Evolutionary conservation across 78 protist species (phyloP).

Genomic region (Acrasis kona): DNA sequence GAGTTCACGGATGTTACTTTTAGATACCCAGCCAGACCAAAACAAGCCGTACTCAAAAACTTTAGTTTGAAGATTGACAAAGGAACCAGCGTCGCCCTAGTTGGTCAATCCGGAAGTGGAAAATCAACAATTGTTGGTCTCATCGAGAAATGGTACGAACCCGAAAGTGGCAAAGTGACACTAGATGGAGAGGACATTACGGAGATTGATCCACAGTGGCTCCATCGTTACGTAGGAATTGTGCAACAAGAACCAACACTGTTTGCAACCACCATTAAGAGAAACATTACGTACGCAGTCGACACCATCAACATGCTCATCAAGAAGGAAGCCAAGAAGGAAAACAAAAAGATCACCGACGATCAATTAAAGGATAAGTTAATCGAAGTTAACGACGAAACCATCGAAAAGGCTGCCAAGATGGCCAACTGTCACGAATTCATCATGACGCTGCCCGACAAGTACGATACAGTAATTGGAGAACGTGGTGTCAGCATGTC

Average conservation of each 20-base stretch:
- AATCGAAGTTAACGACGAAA: too few species aligned
- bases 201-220: background rate
- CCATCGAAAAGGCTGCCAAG: too few species aligned
- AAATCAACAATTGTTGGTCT: conserved; percentile 32
- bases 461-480: too few species aligned
- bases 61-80: conserved; percentile 21
- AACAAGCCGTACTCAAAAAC: conserved; percentile 26
- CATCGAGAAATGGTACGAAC: background rate
- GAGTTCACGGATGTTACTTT: conserved; percentile 62
- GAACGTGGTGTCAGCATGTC: too few species aligned
- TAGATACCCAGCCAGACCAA: conserved; percentile 61
- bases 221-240: background rate
- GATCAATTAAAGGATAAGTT: too few species aligned
- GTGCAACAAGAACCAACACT: background rate
- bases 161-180: background rate
- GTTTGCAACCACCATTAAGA: background rate
- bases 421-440: too few species aligned
- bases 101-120: conserved; percentile 82
- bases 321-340: too few species aligned
- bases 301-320: too few species aligned
- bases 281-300: background rate
- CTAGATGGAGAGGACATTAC: background rate
- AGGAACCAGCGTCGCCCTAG: conserved; percentile 68
- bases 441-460: too few species aligned
- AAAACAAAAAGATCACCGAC: too few species aligned